Conservation (phyloP, 139 green algal species). For the Tetraselmis striata region DNA sequence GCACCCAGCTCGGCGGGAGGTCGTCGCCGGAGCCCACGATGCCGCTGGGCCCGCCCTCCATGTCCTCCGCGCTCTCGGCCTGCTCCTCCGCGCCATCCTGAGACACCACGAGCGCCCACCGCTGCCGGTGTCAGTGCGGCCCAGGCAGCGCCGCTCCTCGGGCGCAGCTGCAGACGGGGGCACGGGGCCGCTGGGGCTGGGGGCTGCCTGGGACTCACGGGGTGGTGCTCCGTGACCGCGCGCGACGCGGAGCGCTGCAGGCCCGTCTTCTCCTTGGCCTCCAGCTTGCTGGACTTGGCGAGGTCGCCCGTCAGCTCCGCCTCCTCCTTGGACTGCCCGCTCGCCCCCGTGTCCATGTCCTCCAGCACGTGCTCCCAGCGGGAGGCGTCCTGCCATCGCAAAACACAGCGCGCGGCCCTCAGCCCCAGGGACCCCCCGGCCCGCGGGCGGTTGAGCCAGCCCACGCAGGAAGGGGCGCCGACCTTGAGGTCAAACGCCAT, state of each 20-base stretch:
- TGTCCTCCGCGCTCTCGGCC: constrained; percentile 11
- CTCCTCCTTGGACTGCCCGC: not conserved
- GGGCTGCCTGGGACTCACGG: too few species aligned
- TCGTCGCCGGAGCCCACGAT: constrained; percentile 27
- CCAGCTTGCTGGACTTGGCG: not conserved
- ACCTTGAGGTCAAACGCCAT: not conserved
- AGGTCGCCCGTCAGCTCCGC: not conserved
- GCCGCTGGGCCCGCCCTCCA: not conserved
- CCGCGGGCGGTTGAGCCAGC: not conserved
- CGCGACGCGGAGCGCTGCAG: not conserved
- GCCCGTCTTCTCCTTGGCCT: not conserved
- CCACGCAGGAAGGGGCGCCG: too few species aligned
- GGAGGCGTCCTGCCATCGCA: constrained; percentile 14
- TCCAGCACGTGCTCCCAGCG: constrained; percentile 72
- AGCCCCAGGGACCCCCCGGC: too few species aligned
- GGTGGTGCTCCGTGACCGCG: not conserved
- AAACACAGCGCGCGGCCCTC: constrained; percentile 11
- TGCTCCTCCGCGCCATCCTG: constrained; percentile 29
- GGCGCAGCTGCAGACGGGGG: not conserved
- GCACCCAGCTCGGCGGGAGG: constrained; percentile 69
- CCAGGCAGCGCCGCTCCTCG: not conserved
- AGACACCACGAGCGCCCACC: constrained; percentile 9
- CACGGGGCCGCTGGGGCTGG: not conserved
- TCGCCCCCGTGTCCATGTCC: constrained; percentile 8
- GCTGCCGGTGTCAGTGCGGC: not conserved